Base-by-base conservation (phyloP, 768 basidiomycete genomes). In the Russula sp. region DNA sequence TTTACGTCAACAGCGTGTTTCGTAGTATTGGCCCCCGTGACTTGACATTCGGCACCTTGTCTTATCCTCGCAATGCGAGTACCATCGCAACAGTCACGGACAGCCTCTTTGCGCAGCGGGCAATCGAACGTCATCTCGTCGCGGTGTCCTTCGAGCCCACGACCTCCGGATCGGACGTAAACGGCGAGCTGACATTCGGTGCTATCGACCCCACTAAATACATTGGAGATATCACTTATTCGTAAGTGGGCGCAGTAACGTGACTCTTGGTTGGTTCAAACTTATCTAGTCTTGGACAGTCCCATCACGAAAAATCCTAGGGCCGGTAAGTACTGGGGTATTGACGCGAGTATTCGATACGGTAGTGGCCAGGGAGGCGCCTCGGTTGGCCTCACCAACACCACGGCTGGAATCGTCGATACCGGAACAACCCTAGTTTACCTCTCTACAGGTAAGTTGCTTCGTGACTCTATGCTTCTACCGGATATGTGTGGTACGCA, bases 1-100 rank as follows among this genome's bases (percentile, higher is more conserved):
- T 22, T 24, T 38, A 13, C 34, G 9, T 38, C n/a, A 11, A 55
- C 34, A 13, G 7, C 44, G 44, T 26, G 14, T 38, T 55, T 22
- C 32, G 51, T 62, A 88, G 86, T 20, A 80, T 89, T 63, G 88
- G 87, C n/a, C 88, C 88, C n/a, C 73, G 75, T 13, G 78, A 74
- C 56, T 76, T 89, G 55, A 87, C 87, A 0, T 11, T 74, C 73
- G 78, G 74, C 30, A 78, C 78, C 3, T 70, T 79, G 70, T 44
- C 44, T 14, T 36, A 7, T 36, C 64, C 63, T 28, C 2, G 64
- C 69, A 2, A 65, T 5, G 0, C 16, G 22, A 58, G 54, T 34
- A 66, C 65, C 26, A 78, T 85, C 62, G 83, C 84, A 8, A 84
- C 86, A 4, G 83, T 89, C 36, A 83, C 81, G 36, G 73, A 75